Evolutionary conservation across 148 eudicot genomes (phyloP).

Genomic region (Diospyros lotus): DNA sequence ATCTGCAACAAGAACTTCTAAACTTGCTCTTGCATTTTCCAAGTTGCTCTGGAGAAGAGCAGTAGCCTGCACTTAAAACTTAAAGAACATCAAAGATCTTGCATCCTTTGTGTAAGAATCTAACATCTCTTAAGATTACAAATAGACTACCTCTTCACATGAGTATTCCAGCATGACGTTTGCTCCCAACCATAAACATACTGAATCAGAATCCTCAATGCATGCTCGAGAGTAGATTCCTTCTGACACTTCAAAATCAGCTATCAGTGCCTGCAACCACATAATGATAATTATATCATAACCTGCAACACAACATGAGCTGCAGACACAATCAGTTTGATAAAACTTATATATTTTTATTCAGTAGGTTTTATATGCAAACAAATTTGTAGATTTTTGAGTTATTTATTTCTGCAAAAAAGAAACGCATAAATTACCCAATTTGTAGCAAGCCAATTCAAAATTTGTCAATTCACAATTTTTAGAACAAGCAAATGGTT

Average conservation of each 20-base stretch:
- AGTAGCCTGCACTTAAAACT: constrained; percentile 52
- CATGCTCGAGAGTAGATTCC: constrained; percentile 86
- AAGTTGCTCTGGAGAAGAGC: constrained; percentile 69
- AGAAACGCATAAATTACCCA: too few relatives aligned
- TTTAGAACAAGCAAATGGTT: too few relatives aligned
- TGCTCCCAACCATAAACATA: constrained; percentile 93
- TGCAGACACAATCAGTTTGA: background rate
- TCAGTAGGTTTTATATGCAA: too few relatives aligned
- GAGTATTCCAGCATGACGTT: constrained; percentile 96
- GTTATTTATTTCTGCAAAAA: too few relatives aligned
- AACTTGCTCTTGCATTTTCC: constrained; percentile 89
- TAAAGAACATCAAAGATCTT: background rate
- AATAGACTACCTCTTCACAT: constrained; percentile 72
- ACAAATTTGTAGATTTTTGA: too few relatives aligned
- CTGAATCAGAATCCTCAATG: constrained; percentile 70
- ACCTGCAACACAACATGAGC: background rate
- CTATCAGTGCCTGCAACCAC: constrained; percentile 53
- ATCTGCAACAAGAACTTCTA: constrained; percentile 80
- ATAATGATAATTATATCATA: background rate
- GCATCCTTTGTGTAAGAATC: background rate
- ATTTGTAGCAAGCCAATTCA: too few relatives aligned
- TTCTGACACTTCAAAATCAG: constrained; percentile 91
- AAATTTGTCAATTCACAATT: too few relatives aligned
- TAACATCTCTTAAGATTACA: constrained; percentile 9
- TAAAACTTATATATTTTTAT: too few relatives aligned